Conservation (phyloP, 768 basidiomycete species). For the Suillus occidentalis region DNA sequence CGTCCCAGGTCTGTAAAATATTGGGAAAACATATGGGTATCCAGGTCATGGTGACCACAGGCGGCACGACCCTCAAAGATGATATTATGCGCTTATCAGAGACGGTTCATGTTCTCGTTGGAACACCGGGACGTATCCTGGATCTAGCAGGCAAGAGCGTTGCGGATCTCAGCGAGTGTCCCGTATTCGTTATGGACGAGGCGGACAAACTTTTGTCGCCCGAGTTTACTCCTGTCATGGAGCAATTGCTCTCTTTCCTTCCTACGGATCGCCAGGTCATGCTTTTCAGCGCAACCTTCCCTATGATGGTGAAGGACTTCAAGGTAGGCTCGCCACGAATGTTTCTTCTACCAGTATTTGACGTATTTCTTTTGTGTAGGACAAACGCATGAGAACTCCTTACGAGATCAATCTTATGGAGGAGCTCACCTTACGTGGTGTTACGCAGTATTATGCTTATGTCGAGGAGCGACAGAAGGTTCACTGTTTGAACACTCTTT, state of each 20-base stretch:
- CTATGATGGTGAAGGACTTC: slow-evolving; percentile 98
- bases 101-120: slow-evolving; percentile 92
- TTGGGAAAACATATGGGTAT: slow-evolving; percentile 94
- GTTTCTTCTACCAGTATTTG: slow-evolving; percentile 14
- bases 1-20: slow-evolving; percentile 97
- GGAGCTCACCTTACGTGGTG: slow-evolving; percentile 96
- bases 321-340: slow-evolving; percentile 54
- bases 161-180: slow-evolving; percentile 91
- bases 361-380: slow-evolving; percentile 44
- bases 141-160: slow-evolving; percentile 92
- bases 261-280: slow-evolving; percentile 91
- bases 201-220: slow-evolving; percentile 97
- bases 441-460: slow-evolving; percentile 99
- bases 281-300: slow-evolving; percentile 99
- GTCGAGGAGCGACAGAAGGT: slow-evolving; percentile 99
- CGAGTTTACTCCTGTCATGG: slow-evolving; percentile 98
- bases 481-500: slow-evolving; percentile 98
- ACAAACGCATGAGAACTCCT: slow-evolving; percentile 94
- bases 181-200: slow-evolving; percentile 99
- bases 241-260: slow-evolving; percentile 86
- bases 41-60: slow-evolving; percentile 99
- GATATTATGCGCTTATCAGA: slow-evolving; percentile 93
- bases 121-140: slow-evolving; percentile 94
- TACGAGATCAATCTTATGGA: slow-evolving; percentile 99
- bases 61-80: slow-evolving; percentile 96